Evolutionary conservation across 2,329 filamentous ascomycete species (phyloP).

Genomic region (Phyllosticta capitalensis): DNA sequence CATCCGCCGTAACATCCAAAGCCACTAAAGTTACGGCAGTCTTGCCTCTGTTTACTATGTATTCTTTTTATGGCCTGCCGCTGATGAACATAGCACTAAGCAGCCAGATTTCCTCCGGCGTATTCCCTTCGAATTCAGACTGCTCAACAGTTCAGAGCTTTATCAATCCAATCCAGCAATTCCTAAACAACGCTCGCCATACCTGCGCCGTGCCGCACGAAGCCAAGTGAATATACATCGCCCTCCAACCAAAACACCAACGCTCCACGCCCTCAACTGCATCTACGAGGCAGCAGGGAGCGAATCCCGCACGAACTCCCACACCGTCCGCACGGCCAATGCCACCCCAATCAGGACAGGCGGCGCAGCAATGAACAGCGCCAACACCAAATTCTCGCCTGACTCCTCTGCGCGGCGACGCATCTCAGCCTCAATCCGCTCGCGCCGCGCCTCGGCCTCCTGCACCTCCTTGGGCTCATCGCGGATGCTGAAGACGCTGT

Average conservation of each 20-base stretch:
- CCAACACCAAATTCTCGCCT: background rate
- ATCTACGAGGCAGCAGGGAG: background rate
- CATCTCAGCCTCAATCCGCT: background rate
- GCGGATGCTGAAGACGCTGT: slow-evolving; percentile 14
- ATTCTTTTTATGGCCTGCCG: background rate
- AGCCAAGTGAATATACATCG: background rate
- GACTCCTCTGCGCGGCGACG: background rate
- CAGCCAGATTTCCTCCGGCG: background rate
- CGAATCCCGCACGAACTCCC: background rate
- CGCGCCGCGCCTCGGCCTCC: background rate
- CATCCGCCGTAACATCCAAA: no score
- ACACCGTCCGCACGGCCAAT: background rate
- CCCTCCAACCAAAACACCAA: background rate
- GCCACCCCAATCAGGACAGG: background rate
- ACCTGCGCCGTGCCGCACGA: background rate
- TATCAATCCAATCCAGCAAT: background rate
- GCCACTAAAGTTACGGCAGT: no score
- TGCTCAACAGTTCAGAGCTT: background rate
- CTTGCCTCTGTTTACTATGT: background rate
- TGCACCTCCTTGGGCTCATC: slow-evolving; percentile 14
- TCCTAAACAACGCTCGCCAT: background rate
- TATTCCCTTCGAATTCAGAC: background rate
- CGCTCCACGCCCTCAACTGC: background rate
- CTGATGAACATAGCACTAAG: background rate
- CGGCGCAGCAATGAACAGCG: background rate